Evolutionary conservation across 2,329 filamentous ascomycete species (phyloP).

Genomic region (Paraconiothyrium brasiliense): DNA sequence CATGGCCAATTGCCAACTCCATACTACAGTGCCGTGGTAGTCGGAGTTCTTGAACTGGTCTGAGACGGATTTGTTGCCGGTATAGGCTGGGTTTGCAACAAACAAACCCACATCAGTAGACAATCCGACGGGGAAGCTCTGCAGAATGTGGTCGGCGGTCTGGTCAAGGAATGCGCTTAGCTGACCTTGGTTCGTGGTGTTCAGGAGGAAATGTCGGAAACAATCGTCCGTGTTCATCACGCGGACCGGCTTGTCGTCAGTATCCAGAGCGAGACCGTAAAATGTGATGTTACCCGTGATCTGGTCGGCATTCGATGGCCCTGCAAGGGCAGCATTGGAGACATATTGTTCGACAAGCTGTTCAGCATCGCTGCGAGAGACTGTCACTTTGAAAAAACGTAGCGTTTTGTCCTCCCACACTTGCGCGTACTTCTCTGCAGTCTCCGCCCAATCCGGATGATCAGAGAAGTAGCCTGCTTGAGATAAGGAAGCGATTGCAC

Average conservation of each 20-base stretch:
- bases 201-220: slow-evolving; percentile 70
- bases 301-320: slow-evolving; percentile 54
- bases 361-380: slow-evolving; percentile 57
- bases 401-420: slow-evolving; percentile 71
- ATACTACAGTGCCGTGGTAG: slow-evolving; percentile 72
- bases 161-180: slow-evolving; percentile 66
- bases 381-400: slow-evolving; percentile 62
- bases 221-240: slow-evolving; percentile 72
- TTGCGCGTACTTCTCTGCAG: slow-evolving; percentile 62
- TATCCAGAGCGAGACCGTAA: slow-evolving; percentile 66
- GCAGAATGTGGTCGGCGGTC: slow-evolving; percentile 65
- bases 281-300: slow-evolving; percentile 60
- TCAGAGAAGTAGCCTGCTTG: slow-evolving; percentile 61
- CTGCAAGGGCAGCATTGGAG: slow-evolving; percentile 53
- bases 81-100: slow-evolving; percentile 69
- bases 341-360: slow-evolving; percentile 61
- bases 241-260: slow-evolving; percentile 60
- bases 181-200: slow-evolving; percentile 66
- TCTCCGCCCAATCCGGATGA: slow-evolving; percentile 57
- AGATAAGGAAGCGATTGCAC: slow-evolving; percentile 65
- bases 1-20: slow-evolving; percentile 72
- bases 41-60: slow-evolving; percentile 65
- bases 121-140: slow-evolving; percentile 68
- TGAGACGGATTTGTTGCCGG: slow-evolving; percentile 54
- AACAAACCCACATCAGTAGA: slow-evolving; percentile 66